Percentiles rank a stretch among this genome's conserved stretches.
phyloP scores from a whole-genome alignment of 306 rosid species.

The Senna tora region DNA sequence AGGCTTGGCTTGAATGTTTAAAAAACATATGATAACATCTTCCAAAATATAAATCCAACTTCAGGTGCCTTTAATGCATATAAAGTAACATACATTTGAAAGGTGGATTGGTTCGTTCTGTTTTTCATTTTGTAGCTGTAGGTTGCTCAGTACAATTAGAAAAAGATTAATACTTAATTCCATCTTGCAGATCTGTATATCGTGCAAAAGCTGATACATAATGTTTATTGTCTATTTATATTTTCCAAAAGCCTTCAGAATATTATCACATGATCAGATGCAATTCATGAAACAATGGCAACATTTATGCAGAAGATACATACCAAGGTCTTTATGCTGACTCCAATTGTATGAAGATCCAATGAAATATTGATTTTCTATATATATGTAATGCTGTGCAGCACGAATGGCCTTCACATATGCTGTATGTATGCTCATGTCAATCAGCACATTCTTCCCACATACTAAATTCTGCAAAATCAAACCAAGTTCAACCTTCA shows the following conservation, averaged over 20 bases:
- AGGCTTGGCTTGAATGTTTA: constrained; percentile 9
- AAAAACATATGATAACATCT: constrained; percentile 19
- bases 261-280: neutral
- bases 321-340: constrained; percentile 77
- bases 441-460: constrained; percentile 94
- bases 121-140: neutral
- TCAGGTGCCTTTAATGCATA: constrained; percentile 16
- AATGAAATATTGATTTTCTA: constrained; percentile 94
- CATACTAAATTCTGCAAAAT: constrained; percentile 79
- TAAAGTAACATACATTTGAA: constrained; percentile 19
- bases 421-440: constrained; percentile 99
- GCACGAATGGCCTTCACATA: constrained; percentile 94
- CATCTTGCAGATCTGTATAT: neutral
- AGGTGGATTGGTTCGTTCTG: neutral
- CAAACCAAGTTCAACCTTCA: constrained; percentile 37
- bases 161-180: constrained; percentile 15
- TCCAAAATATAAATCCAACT: constrained; percentile 5
- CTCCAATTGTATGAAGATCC: constrained; percentile 94
- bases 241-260: constrained; percentile 27
- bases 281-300: constrained; percentile 34
- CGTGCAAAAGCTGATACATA: constrained; percentile 14
- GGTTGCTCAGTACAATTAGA: constrained; percentile 11
- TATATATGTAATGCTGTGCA: constrained; percentile 92
- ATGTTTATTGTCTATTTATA: constrained; percentile 13
- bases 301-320: constrained; percentile 25